Percentiles rank a stretch among this genome's conserved stretches.
These are phyloP conservation scores for Brettanomyces sp. DNA, from an alignment of 805 yeast species.

Conservation along the genomic window DNA sequence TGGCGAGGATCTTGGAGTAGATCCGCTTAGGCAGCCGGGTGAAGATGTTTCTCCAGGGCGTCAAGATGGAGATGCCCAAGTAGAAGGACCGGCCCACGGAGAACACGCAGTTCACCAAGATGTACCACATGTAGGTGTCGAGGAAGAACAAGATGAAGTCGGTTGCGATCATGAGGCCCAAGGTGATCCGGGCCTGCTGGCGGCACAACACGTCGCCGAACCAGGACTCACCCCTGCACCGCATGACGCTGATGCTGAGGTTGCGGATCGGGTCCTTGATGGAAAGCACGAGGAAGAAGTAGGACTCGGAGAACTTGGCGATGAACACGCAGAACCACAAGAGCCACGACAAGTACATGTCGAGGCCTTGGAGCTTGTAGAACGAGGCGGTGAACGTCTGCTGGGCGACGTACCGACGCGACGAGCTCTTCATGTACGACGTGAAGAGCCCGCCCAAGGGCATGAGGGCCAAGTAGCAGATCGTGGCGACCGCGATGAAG, in stretches of 20 bases:
- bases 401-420: conserved; percentile 84
- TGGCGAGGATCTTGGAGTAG: conserved; percentile 93
- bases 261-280: conserved; percentile 91
- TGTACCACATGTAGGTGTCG: conserved; percentile 99
- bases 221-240: conserved; percentile 96
- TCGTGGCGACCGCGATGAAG: conserved; percentile 77
- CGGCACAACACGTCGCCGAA: conserved; percentile 66
- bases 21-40: conserved; percentile 98
- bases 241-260: conserved; percentile 74
- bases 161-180: conserved; percentile 88
- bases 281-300: conserved; percentile 81
- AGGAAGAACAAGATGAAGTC: conserved; percentile 93
- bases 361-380: conserved; percentile 71
- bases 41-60: conserved; percentile 99
- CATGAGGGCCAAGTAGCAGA: conserved; percentile 84
- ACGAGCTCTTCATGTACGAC: conserved; percentile 75
- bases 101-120: conserved; percentile 86
- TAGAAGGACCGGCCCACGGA: conserved; percentile 97
- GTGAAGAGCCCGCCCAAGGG: conserved; percentile 96
- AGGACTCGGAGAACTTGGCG: conserved; percentile 86
- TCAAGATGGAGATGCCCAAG: conserved; percentile 95
- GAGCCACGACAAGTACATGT: conserved; percentile 92
- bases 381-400: conserved; percentile 94
- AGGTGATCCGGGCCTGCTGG: conserved; percentile 80
- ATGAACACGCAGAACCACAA: conserved; percentile 85